Base-by-base conservation (phyloP, 257 asterid genomes). In the Penstemon barbatus region DNA sequence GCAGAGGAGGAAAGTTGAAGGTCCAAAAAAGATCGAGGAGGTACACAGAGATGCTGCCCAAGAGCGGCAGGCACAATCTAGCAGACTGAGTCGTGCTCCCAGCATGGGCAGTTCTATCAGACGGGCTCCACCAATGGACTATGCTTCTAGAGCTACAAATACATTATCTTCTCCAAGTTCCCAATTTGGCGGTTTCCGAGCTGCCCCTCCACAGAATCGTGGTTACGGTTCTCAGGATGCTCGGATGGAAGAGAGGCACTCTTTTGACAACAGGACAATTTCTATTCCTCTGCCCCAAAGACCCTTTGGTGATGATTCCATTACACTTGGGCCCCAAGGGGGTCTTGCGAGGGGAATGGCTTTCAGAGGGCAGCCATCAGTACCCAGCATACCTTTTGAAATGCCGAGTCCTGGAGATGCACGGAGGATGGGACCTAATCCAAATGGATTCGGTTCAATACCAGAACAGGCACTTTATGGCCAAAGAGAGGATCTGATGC, bases 41-140 rank as follows among this genome's bases (percentile, higher is more conserved):
- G 96, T 91, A 55, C 97, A 91, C 76, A 82, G 97, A 78, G 97
- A 91, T 74, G 97, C 97, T 57, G 97, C 93, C 4, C 99, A 94
- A 80, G 99, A 94, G 76, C 78, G 97, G 53, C 96, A 86, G 46
- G 92, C 92, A 13, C 97, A 90, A 68, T 33, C 94, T 69, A 78
- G 85, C 66, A 78, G 96, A 72, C 67, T 84, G 37, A 73, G 89
- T 64, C 97, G 97, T 56, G 70, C 77, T 66, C 84, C 97, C 6
- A 87, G 85, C 75, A 74, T 89, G 80, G 85, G 90, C 6, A 59
- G 66, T 69, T 78, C 92, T 38, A 59, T 43, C 61, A 86, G 97
- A 79, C 84, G 97, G 70, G 85, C 86, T 40, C 89, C 89, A 25
- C 85, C 86, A 36, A 65, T 79, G 84, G 99, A 94, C 18, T 91